Conservation (phyloP, 108 stramenopile species). For the Nannochloropsis gaditana region DNA sequence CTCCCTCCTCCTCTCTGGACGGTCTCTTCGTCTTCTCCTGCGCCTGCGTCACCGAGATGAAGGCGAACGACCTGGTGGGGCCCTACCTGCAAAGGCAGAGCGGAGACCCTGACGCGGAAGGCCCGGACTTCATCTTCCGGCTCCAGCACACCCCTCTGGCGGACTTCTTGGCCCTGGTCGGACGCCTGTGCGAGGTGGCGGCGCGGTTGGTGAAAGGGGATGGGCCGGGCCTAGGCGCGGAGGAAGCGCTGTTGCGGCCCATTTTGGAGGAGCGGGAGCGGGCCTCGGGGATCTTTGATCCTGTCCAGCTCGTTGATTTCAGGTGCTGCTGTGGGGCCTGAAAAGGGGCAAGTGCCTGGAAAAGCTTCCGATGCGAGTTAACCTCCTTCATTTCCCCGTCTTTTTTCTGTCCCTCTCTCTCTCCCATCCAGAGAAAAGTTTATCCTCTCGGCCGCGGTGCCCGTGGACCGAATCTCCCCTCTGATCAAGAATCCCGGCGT, state of each 20-base stretch:
- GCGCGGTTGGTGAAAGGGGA: neutral
- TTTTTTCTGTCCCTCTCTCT: neutral
- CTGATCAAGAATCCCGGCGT: slow-evolving; percentile 47
- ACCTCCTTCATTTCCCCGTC: neutral
- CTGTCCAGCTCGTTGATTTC: slow-evolving; percentile 54
- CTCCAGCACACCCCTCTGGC: neutral
- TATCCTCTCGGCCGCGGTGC: neutral
- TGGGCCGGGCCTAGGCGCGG: slow-evolving; percentile 25
- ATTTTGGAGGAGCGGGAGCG: slow-evolving; percentile 37
- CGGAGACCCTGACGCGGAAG: neutral
- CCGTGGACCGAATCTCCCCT: slow-evolving; percentile 45
- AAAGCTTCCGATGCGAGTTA: neutral
- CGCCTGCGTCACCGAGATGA: slow-evolving; percentile 31
- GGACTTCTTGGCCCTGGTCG: neutral
- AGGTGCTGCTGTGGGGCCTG: slow-evolving; percentile 24
- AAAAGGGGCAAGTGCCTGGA: no score
- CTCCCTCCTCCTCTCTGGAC: neutral
- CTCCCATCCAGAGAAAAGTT: neutral
- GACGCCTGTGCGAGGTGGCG: slow-evolving; percentile 3
- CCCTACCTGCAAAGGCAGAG: slow-evolving; percentile 18
- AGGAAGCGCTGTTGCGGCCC: slow-evolving; percentile 39
- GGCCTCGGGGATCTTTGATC: slow-evolving; percentile 43
- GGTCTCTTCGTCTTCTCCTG: slow-evolving; percentile 29
- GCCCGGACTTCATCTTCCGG: neutral
- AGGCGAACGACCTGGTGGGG: slow-evolving; percentile 22